Conservation (phyloP, 257 asterid genomes). For the Scutellaria minor region DNA sequence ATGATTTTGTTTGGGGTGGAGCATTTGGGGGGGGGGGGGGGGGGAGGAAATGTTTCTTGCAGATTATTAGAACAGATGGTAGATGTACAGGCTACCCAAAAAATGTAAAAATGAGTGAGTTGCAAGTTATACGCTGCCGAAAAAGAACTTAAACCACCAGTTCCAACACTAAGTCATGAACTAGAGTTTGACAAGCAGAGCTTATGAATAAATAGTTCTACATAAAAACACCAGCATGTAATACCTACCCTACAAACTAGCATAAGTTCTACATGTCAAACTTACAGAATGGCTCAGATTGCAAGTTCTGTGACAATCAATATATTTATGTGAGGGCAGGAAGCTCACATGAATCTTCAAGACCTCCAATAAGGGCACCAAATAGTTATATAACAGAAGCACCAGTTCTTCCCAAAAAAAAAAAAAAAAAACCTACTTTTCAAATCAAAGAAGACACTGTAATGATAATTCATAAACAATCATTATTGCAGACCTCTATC, state of each 20-base stretch:
- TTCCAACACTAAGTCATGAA: too few species aligned
- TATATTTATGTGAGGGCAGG: neutral
- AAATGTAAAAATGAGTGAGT: neutral
- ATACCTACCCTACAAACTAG: neutral
- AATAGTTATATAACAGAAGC: neutral
- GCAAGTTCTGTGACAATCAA: neutral
- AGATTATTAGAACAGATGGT: neutral
- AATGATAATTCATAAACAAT: neutral
- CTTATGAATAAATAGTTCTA: neutral
- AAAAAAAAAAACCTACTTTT: neutral
- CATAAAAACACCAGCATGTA: slow-evolving; percentile 7
- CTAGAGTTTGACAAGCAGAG: neutral
- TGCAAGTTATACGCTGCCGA: neutral
- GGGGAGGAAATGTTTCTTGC: neutral
- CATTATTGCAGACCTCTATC: neutral
- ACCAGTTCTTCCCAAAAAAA: neutral
- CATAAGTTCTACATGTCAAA: slow-evolving; percentile 2
- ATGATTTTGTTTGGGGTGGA: neutral
- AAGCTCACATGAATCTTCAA: slow-evolving; percentile 11
- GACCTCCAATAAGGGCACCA: neutral
- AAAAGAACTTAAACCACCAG: neutral
- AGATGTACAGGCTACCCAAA: slow-evolving; percentile 13
- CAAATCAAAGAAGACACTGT: slow-evolving; percentile 17
- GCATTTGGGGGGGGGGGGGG: neutral
- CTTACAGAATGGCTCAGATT: neutral